phyloP scores from a whole-genome alignment of 306 rosid genomes.

The Elaeagnus macrophylla region DNA sequence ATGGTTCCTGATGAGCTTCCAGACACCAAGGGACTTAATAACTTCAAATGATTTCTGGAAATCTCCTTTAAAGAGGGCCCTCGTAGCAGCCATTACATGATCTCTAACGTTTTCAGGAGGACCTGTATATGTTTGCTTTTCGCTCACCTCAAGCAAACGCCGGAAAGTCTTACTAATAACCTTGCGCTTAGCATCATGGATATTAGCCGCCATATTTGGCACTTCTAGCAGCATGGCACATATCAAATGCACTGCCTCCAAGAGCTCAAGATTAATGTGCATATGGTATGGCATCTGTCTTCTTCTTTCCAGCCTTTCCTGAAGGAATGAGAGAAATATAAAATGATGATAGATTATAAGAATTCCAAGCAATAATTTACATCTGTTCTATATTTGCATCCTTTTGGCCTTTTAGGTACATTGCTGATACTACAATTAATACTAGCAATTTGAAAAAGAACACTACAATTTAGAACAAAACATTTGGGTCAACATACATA shows the following conservation, averaged over 20 bases:
- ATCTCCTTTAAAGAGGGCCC: conserved; percentile 77
- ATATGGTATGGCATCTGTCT: conserved; percentile 98
- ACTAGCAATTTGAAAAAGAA: too few relatives aligned
- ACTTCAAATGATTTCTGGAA: conserved; percentile 57
- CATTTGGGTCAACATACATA: too few relatives aligned
- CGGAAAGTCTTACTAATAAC: conserved; percentile 75
- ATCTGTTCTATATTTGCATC: too few relatives aligned
- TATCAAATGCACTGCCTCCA: conserved; percentile 83
- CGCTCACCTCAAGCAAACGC: conserved; percentile 71
- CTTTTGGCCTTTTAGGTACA: too few relatives aligned
- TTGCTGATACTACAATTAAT: too few relatives aligned
- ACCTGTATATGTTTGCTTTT: conserved; percentile 75
- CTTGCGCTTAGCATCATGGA: conserved; percentile 65
- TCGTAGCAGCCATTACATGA: conserved; percentile 85
- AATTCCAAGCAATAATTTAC: too few relatives aligned
- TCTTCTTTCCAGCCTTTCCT: conserved; percentile 97
- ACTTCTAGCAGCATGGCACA: conserved; percentile 97
- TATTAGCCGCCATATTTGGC: conserved; percentile 83
- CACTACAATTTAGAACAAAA: too few relatives aligned
- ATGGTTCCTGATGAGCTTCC: conserved; percentile 71
- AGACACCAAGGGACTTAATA: conserved; percentile 64
- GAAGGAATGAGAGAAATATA: conserved; percentile 16
- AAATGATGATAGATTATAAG: not conserved
- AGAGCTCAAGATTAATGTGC: conserved; percentile 95
- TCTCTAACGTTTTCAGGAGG: conserved; percentile 95